Base-by-base conservation (phyloP, 2,329 filamentous ascomycete genomes). In the Mariannaea elegans region DNA sequence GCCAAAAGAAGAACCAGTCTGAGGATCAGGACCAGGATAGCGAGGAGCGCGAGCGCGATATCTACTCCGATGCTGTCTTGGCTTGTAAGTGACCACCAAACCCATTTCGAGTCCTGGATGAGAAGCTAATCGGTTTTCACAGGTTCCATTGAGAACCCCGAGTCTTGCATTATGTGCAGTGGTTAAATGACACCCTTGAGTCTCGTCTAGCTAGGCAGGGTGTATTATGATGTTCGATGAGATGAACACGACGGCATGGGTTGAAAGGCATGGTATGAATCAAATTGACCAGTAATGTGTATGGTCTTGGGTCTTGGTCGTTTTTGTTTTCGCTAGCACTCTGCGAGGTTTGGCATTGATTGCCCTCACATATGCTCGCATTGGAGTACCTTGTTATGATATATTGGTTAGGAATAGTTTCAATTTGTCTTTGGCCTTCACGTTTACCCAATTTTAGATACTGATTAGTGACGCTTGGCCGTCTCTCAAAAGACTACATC, bases 81-180 rank as follows among this genome's bases (percentile, higher is more conserved):
- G 87, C 89, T 71, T 99, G 95, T 90, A 82, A 88, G 88, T 84
- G 54, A 46, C 21, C 5, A 13, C 5, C n/a, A 12, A 12, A 5
- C 10, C 24, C 13, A 13, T 27, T 8, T 16, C 4, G 3, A 1
- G 9, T 27, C 24, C 24, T 27, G 6, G 8, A 23, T 14, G 10
- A n/a, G 48, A 49, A 49, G n/a, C 72, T 79, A 72, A 82, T 74
- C 69, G 71, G 14, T 24, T 36, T 46, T 51, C 41, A 71, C 60
- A 91, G 88, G 88, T 84, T 97, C 94, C 80, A 98, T 99, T 77
- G 94, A 98, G 75, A 97, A 98, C 82, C 93, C 90, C 69, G 95
- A 99, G 76, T 85, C 90, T 46, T 99, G 95, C 76, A 76, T 97
- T 66, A 98, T 99, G 95, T 99, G 95, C 88, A 96, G 92, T 79